Evolutionary conservation across 257 asterid species (phyloP).

Genomic region (Ligustrum vulgare): DNA sequence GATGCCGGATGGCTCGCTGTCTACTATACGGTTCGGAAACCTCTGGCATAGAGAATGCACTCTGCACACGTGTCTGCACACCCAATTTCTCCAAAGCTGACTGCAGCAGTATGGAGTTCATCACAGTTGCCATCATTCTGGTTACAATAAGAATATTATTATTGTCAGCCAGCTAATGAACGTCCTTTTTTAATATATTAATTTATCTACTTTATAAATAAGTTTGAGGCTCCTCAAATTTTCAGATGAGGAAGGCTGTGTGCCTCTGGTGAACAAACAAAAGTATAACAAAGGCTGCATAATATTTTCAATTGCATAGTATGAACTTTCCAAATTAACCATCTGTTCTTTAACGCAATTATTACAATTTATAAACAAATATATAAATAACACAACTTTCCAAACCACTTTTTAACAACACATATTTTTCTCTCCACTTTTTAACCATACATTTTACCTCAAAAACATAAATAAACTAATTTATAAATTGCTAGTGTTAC

Average conservation of each 20-base stretch:
- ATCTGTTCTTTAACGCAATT: no score
- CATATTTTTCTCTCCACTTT: no score
- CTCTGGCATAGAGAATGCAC: conserved; percentile 86
- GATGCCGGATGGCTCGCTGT: conserved; percentile 87
- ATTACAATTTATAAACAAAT: no score
- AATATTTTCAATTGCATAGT: neutral
- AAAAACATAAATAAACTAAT: no score
- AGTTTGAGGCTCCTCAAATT: neutral
- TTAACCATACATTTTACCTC: no score
- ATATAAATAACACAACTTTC: no score
- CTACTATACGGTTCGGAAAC: conserved; percentile 88
- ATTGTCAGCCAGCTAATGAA: conserved; percentile 30
- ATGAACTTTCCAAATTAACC: neutral
- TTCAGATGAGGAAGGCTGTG: no score
- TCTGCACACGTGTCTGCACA: conserved; percentile 84
- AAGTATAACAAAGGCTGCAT: neutral
- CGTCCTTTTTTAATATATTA: neutral
- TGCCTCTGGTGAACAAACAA: no score
- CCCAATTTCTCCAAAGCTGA: conserved; percentile 86
- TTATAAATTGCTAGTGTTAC: no score
- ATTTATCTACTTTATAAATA: neutral
- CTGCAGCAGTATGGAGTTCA: conserved; percentile 89
- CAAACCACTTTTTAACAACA: no score
- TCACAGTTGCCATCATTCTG: conserved; percentile 98
- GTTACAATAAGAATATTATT: conserved; percentile 24